Evolutionary conservation across 257 asterid species (phyloP), one percentile per base, ranked within the genome.

Genomic region (Solanum sitiens): DNA sequence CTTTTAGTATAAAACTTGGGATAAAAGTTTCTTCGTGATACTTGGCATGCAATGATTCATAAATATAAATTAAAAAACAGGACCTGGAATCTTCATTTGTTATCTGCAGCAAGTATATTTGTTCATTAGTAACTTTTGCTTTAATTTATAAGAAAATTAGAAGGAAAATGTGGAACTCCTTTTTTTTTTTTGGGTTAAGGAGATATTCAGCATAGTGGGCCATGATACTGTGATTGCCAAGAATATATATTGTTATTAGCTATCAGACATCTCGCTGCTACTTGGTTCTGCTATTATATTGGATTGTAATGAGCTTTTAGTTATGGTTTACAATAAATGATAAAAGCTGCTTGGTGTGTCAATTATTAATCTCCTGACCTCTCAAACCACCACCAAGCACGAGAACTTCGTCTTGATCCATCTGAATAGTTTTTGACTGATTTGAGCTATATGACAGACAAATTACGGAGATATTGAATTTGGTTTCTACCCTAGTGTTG

Each of bases 401-500:
- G 14, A 75, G 83, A 44, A 44, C 4, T 77, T 77, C 2, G 8
- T 77, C 63, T 8, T 77, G 84, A 25, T 77, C 85, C 42, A 45
- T 79, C 65, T 79, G 40, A 45, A 45, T 45, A 2, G 40, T 25
- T 27, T 25, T 9, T 80, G 68, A 47, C 30, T 80, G 68, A 47
- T 80, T 45, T 47, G 13, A 80, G 61, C 85, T 45, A 80, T 47
- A 30, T 30, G 68, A 92, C 94, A 94, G 97, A 94, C 97, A 74
- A 87, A 92, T 84, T 93, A 88, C 86, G 97, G 97, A 87, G 97
- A 94, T 88, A 90, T 94, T 77, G 95, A 94, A 88, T 94, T 94
- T 86, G 97, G 95, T 86, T 94, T 94, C 95, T 94, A 94, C 87
- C 95, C 93, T 18, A 90, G 91, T n/a, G 98, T 92, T n/a, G 96